Evolutionary conservation across 208 protist genomes (phyloP).

Genomic region (Polymyxa betae): DNA sequence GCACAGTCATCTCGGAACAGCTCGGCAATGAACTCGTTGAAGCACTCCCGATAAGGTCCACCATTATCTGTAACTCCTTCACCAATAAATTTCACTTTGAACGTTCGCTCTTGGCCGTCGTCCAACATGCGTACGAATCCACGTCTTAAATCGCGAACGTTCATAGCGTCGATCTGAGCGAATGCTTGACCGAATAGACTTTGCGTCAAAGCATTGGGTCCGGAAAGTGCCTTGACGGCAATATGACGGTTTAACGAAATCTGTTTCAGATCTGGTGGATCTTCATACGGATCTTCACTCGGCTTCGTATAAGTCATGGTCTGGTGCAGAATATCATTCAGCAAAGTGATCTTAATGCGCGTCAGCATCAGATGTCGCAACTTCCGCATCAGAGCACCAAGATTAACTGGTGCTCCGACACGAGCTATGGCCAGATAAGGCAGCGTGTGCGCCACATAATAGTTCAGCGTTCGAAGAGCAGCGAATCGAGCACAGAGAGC

Average conservation of each 20-base stretch:
- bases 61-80: conserved; percentile 64
- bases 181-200: conserved; percentile 25
- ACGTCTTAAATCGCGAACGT: conserved; percentile 10
- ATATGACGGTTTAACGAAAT: conserved; percentile 32
- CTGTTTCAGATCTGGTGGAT: conserved; percentile 14
- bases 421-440: background rate
- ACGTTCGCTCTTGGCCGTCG: conserved; percentile 60
- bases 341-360: background rate
- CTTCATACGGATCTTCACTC: conserved; percentile 44
- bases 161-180: background rate
- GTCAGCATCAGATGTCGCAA: background rate
- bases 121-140: conserved; percentile 47
- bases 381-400: background rate
- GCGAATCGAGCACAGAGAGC: conserved; percentile 19
- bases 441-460: background rate
- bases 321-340: conserved; percentile 31
- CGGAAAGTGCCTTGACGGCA: background rate
- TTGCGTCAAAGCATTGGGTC: background rate
- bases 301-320: conserved; percentile 38
- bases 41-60: conserved; percentile 65
- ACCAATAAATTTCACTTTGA: conserved; percentile 66
- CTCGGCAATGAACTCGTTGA: conserved; percentile 57
- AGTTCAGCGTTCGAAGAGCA: background rate
- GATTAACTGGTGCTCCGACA: background rate
- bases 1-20: conserved; percentile 9